phyloP scores from a whole-genome alignment of 495 filamentous ascomycete species.

The Aspergillus olivimuriae region DNA sequence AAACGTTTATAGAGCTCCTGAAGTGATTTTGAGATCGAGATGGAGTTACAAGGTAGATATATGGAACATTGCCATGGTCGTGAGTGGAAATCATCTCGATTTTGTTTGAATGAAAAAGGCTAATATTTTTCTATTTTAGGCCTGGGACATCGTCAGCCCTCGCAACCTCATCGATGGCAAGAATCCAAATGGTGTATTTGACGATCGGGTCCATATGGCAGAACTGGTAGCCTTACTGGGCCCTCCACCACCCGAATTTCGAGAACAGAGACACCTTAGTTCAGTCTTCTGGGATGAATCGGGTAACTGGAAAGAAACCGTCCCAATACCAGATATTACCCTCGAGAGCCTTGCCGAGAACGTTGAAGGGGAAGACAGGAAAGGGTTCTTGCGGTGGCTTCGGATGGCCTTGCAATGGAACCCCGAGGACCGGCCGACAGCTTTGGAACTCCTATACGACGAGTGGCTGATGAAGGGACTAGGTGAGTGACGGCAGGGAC shows the following conservation, averaged over 20 bases:
- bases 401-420: constrained; percentile 34
- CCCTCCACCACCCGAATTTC: constrained; percentile 24
- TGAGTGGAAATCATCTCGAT: constrained; percentile 35
- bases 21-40: constrained; percentile 26
- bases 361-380: constrained; percentile 20
- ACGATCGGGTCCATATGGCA: constrained; percentile 18
- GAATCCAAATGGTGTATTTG: constrained; percentile 24
- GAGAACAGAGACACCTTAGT: constrained; percentile 18
- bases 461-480: constrained; percentile 36
- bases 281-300: constrained; percentile 23
- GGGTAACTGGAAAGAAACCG: constrained; percentile 28
- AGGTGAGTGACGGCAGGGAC: too few species aligned
- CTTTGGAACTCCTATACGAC: constrained; percentile 30
- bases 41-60: constrained; percentile 37
- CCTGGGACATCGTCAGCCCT: constrained; percentile 34
- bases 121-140: constrained; percentile 1
- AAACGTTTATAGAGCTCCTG: constrained; percentile 31
- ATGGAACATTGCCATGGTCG: constrained; percentile 34
- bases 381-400: constrained; percentile 31
- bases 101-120: constrained; percentile 6
- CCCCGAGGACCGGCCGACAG: constrained; percentile 31
- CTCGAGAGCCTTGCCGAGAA: constrained; percentile 15
- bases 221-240: constrained; percentile 30
- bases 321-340: constrained; percentile 24
- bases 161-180: constrained; percentile 31